phyloP scores from a whole-genome alignment of 495 filamentous ascomycete species.

The Choiromyces venosus region DNA sequence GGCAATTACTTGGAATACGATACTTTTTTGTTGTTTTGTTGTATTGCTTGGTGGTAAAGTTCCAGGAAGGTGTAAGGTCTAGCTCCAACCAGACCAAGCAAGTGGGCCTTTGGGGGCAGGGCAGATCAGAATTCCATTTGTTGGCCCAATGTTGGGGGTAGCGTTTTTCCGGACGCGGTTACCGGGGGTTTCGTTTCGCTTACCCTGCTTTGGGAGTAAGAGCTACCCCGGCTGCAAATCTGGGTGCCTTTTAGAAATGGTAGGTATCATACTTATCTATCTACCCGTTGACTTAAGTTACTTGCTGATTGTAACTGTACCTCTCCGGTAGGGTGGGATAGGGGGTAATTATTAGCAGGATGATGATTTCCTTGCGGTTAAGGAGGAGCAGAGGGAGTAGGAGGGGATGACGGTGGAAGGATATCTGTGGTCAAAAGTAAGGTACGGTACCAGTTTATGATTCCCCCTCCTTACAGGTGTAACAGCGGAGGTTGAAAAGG shows the following conservation, averaged over 20 bases:
- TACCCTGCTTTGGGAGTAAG: neutral
- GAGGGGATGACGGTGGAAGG: neutral
- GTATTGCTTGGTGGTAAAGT: neutral
- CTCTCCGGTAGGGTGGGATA: neutral
- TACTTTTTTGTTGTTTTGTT: neutral
- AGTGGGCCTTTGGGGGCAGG: neutral
- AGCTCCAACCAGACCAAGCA: neutral
- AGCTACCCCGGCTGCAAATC: constrained; percentile 1
- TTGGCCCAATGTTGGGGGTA: constrained; percentile 1
- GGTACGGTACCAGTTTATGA: neutral
- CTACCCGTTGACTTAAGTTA: neutral
- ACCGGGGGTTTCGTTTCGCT: neutral
- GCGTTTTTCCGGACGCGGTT: neutral
- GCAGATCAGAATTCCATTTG: neutral
- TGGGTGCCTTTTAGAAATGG: neutral
- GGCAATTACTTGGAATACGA: neutral
- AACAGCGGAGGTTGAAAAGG: neutral
- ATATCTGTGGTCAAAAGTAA: neutral
- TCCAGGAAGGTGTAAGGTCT: neutral
- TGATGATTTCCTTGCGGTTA: neutral
- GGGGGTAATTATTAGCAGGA: neutral
- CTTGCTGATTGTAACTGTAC: neutral
- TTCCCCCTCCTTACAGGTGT: neutral
- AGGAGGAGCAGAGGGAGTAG: neutral
- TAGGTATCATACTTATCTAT: neutral